phyloP scores from a whole-genome alignment of 352 stramenopile genomes.

The Peronospora belbahrii region DNA sequence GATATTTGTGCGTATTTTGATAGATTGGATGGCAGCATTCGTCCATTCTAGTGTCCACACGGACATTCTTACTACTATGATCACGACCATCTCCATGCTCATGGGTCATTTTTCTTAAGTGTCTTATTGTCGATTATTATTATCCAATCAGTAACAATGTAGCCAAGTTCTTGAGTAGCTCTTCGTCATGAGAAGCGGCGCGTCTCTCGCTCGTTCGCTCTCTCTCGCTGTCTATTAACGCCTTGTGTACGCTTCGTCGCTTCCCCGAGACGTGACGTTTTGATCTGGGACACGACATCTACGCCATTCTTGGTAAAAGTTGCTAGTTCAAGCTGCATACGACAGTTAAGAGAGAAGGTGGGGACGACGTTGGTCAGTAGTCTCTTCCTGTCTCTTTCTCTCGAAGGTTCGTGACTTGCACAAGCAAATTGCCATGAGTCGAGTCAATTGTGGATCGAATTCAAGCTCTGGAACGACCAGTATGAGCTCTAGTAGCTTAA shows the following conservation, averaged over 20 bases:
- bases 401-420: constrained; percentile 7
- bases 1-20: constrained; percentile 18
- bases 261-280: background rate
- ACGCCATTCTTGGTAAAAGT: background rate
- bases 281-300: constrained; percentile 9
- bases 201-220: too few species aligned
- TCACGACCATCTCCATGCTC: too few species aligned
- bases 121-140: background rate
- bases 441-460: constrained; percentile 8
- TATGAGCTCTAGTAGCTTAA: constrained; percentile 6
- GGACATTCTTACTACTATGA: background rate
- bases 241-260: background rate
- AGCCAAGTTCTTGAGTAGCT: constrained; percentile 2
- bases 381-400: constrained; percentile 12
- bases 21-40: background rate
- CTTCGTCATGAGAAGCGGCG: constrained; percentile 13
- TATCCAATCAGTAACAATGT: constrained; percentile 10
- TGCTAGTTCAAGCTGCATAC: background rate
- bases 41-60: background rate
- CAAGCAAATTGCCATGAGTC: constrained; percentile 17
- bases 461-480: background rate
- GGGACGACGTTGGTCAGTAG: constrained; percentile 1
- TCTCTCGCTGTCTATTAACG: background rate
- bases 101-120: too few species aligned
- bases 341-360: constrained; percentile 10